Percentiles rank a stretch among this genome's conserved stretches.
These are phyloP conservation scores for Wickerhamomyces subpelliculosus DNA, from an alignment of 805 yeast species.

Conservation along the genomic window DNA sequence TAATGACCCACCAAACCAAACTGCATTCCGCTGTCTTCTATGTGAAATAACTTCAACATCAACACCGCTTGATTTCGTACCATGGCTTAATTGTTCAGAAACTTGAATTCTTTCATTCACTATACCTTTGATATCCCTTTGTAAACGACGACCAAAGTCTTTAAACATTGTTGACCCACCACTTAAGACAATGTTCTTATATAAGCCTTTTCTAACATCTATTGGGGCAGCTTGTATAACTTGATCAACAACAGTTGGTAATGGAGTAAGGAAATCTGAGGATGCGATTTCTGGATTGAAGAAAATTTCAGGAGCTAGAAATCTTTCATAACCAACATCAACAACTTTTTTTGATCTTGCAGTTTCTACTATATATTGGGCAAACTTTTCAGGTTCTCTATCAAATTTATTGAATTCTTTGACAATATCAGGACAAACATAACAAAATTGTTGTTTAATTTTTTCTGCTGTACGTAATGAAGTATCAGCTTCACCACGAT, in stretches of 20 bases:
- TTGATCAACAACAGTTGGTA: constrained; percentile 92
- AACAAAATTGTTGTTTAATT: constrained; percentile 94
- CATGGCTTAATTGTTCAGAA: constrained; percentile 64
- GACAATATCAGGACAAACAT: constrained; percentile 96
- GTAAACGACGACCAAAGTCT: constrained; percentile 95
- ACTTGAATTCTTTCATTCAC: constrained; percentile 84
- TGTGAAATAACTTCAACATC: constrained; percentile 96
- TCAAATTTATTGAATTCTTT: constrained; percentile 94
- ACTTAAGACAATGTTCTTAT: constrained; percentile 89
- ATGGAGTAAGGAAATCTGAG: constrained; percentile 89
- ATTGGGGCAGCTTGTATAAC: constrained; percentile 95
- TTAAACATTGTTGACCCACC: constrained; percentile 99
- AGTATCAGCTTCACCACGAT: constrained; percentile 93
- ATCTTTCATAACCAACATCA: constrained; percentile 96
- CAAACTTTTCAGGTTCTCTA: constrained; percentile 88
- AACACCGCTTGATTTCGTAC: constrained; percentile 81
- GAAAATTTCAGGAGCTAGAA: constrained; percentile 98
- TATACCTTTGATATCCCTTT: constrained; percentile 82
- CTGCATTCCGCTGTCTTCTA: constrained; percentile 96
- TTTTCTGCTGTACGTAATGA: constrained; percentile 93
- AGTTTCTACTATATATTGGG: constrained; percentile 83
- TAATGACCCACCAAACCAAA: constrained; percentile 98
- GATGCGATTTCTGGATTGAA: constrained; percentile 97
- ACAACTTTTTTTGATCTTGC: constrained; percentile 58
- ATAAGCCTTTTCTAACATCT: constrained; percentile 94